Evolutionary conservation across 305 asterid genomes (phyloP).

Genomic region (Ruellia speciosa): DNA sequence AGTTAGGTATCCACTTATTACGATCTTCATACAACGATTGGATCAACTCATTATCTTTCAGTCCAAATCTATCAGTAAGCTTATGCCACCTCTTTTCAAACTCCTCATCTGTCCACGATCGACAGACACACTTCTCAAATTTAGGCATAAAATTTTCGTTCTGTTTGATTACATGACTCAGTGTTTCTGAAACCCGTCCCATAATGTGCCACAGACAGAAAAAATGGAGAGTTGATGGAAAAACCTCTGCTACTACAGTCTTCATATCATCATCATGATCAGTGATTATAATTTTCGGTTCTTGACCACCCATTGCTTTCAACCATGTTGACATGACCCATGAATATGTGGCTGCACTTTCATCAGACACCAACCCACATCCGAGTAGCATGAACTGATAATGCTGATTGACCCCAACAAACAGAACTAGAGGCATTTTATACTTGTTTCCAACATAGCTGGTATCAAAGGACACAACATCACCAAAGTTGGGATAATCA

Average conservation of each 20-base stretch:
- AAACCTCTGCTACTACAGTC: constrained; percentile 47
- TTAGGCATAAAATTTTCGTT: constrained; percentile 52
- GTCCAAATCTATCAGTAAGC: constrained; percentile 62
- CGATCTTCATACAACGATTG: constrained; percentile 70
- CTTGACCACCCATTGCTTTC: constrained; percentile 77
- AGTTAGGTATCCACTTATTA: constrained; percentile 66
- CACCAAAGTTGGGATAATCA: constrained; percentile 58
- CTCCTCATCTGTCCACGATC: constrained; percentile 76
- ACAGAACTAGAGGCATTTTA: constrained; percentile 73
- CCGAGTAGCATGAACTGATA: constrained; percentile 88
- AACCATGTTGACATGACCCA: constrained; percentile 87
- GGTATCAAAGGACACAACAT: constrained; percentile 83
- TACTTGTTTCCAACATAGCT: constrained; percentile 73
- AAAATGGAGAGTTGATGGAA: constrained; percentile 61
- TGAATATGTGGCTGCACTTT: constrained; percentile 51
- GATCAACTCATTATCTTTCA: constrained; percentile 59
- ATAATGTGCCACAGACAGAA: constrained; percentile 69
- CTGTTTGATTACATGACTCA: constrained; percentile 65
- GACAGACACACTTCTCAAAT: constrained; percentile 63
- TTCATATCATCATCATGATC: constrained; percentile 64
- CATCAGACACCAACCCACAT: constrained; percentile 81
- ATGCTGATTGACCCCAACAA: constrained; percentile 88
- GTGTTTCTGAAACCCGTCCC: constrained; percentile 65
- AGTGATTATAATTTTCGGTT: constrained; percentile 68
- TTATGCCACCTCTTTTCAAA: constrained; percentile 84